Evolutionary conservation across 1,284 basidiomycete species (phyloP).

Genomic region (Bondarzewia mesenterica): DNA sequence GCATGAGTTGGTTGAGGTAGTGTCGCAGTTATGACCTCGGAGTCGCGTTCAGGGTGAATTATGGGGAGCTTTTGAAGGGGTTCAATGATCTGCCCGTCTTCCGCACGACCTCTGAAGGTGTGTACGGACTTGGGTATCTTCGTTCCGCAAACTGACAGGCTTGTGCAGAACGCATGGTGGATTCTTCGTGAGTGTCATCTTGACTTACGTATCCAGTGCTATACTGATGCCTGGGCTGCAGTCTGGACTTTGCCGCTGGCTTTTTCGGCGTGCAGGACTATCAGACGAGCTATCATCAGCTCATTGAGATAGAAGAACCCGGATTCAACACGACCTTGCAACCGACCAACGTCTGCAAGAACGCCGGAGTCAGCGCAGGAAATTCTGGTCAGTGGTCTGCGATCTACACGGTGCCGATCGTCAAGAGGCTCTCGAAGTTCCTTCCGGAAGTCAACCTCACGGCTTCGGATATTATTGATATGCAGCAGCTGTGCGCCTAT

Average conservation of each 20-base stretch:
- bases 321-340: conserved; percentile 56
- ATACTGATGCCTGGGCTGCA: conserved; percentile 12
- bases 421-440: conserved; percentile 35
- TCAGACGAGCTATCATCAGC: conserved; percentile 35
- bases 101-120: conserved; percentile 49
- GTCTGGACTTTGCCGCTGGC: conserved; percentile 48
- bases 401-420: conserved; percentile 44
- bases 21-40: conserved; percentile 37
- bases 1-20: background rate
- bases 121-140: too few relatives aligned
- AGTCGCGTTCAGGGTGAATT: conserved; percentile 42
- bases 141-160: background rate
- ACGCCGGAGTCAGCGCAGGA: conserved; percentile 23
- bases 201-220: background rate
- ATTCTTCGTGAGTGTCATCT: conserved; percentile 38
- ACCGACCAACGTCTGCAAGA: conserved; percentile 36
- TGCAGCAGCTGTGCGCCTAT: conserved; percentile 51
- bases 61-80: conserved; percentile 47
- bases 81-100: conserved; percentile 48
- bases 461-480: conserved; percentile 32
- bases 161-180: conserved; percentile 36
- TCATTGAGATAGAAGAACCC: conserved; percentile 41
- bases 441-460: conserved; percentile 45
- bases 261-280: conserved; percentile 52
- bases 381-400: conserved; percentile 36